Percentiles rank a stretch among this genome's conserved stretches.
Conservation (phyloP, 768 basidiomycete genomes). For the Lentinula sp. region DNA sequence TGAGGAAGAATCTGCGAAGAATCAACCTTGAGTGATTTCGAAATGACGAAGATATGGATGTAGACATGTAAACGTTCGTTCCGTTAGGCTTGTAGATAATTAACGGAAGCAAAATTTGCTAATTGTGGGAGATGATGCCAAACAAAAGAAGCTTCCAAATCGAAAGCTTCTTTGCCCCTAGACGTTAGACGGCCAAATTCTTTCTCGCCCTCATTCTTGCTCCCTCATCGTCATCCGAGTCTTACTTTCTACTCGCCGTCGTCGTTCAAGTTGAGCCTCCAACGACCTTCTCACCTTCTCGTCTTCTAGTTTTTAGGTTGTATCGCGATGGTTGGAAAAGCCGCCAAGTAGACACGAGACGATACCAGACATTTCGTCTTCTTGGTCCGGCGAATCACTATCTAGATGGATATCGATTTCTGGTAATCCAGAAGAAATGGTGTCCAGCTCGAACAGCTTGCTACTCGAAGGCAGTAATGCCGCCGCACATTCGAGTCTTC, state of each 20-base stretch:
- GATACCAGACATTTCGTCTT: neutral
- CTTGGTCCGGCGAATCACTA: slow-evolving; percentile 3
- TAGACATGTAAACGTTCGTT: too few species aligned
- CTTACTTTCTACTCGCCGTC: neutral
- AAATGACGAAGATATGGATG: too few species aligned
- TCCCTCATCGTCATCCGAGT: neutral
- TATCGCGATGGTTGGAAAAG: neutral
- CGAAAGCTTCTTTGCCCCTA: neutral
- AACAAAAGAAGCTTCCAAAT: neutral
- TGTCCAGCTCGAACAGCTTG: neutral
- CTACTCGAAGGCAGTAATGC: neutral
- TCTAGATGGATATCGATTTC: neutral
- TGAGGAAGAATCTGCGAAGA: too few species aligned
- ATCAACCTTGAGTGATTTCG: too few species aligned
- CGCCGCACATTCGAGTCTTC: neutral
- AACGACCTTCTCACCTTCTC: too few species aligned
- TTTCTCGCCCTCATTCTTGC: neutral
- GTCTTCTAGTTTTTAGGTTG: neutral
- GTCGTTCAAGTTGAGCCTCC: neutral
- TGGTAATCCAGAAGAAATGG: neutral
- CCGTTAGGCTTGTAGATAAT: too few species aligned
- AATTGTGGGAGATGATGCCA: neutral
- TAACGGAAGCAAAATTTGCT: too few species aligned
- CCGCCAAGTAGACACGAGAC: neutral
- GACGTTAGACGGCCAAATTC: neutral